Evolutionary conservation across 257 asterid species (phyloP).

Genomic region (Cruciata laevipes): DNA sequence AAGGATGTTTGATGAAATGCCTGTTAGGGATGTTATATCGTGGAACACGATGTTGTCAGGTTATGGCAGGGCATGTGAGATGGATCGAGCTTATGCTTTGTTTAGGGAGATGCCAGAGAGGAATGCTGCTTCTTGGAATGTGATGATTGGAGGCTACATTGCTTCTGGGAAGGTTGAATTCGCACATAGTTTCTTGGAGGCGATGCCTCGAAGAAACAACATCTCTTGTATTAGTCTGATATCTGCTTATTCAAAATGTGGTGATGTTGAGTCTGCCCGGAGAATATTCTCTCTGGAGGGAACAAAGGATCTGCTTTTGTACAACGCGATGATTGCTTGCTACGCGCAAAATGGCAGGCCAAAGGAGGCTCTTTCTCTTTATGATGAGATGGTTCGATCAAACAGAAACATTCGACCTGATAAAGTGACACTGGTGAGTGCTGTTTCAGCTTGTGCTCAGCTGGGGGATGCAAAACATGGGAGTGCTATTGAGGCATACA

Average conservation of each 20-base stretch:
- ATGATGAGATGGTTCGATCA: constrained; percentile 55
- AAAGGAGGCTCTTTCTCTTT: constrained; percentile 60
- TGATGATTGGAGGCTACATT: constrained; percentile 55
- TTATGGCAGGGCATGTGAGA: constrained; percentile 39
- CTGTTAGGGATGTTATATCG: constrained; percentile 56
- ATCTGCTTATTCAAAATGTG: constrained; percentile 62
- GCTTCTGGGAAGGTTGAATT: constrained; percentile 52
- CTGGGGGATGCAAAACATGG: constrained; percentile 62
- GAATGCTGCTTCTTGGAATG: constrained; percentile 73
- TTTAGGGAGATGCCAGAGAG: constrained; percentile 62
- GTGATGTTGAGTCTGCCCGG: constrained; percentile 58
- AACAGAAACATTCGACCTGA: constrained; percentile 45
- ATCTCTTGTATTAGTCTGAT: constrained; percentile 71
- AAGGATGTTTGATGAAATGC: constrained; percentile 63
- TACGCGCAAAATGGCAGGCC: constrained; percentile 61
- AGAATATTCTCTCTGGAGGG: constrained; percentile 35
- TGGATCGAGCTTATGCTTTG: constrained; percentile 57
- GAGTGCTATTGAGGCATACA: constrained; percentile 48
- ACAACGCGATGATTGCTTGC: constrained; percentile 79
- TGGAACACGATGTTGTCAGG: constrained; percentile 79
- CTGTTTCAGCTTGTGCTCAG: constrained; percentile 75
- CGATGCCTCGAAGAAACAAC: constrained; percentile 49
- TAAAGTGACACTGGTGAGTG: constrained; percentile 62
- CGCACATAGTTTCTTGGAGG: constrained; percentile 57
- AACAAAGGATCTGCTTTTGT: constrained; percentile 41